Base-by-base conservation (phyloP, 441 rosid species). In the Flueggea neowawraea region DNA sequence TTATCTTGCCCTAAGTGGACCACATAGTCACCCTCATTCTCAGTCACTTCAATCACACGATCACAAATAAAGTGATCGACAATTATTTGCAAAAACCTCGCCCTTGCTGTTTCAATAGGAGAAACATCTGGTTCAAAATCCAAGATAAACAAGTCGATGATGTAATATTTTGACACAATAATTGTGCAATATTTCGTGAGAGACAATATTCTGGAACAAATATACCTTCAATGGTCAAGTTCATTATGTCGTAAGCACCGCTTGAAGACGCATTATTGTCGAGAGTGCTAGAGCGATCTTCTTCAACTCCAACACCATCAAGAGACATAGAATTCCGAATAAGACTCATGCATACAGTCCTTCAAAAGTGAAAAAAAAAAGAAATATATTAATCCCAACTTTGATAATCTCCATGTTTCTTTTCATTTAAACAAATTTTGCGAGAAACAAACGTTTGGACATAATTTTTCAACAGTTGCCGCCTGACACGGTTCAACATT, bases 81-180 rank as follows among this genome's bases (percentile, higher is more conserved):
- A 16, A 90, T 78, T 54, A 94, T 80, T 41, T 87, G 86, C 72
- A 94, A 77, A 79, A 94, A 87, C 52, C 94, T 87, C 11, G 84
- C 89, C 67, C 97, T 69, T 16, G 95, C 91, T 44, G 97, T 72
- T 76, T 89, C 97, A 32, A 90, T 85, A n/a, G 98, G 96, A 2
- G 90, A 84, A 71, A 90, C 81, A 75, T 90, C 98, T 94, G 74
- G 53, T 60, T 3, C 63, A 64, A 71, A 54, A 63, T 47, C 64
- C 66, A 68, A 54, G 5, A 28, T 7, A 59, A 67, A 65, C 55
- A 28, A 57, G 70, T 69, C 50, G 75, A 63, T 17, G 10, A 45
- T 54, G 16, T 11, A 31, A 12, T 22, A 43, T 36, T 43, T 43
- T 43, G 32, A 52, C 22, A 22, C 28, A 22, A 51, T 6, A 16